Evolutionary conservation across 495 filamentous ascomycete genomes (phyloP).

Genomic region (Daldinia caldariorum): DNA sequence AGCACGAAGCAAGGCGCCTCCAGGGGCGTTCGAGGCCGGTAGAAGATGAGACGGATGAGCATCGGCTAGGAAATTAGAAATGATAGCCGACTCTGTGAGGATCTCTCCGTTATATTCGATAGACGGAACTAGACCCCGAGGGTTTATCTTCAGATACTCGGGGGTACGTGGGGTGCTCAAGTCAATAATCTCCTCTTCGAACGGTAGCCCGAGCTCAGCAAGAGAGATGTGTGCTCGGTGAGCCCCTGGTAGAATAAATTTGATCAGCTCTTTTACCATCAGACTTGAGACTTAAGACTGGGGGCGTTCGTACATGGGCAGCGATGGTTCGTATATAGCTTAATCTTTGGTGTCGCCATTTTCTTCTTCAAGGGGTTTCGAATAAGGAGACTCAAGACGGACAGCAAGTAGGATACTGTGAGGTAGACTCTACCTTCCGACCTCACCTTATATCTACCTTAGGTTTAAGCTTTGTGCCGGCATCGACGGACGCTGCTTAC

Average conservation of each 20-base stretch:
- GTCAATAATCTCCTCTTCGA: conserved; percentile 83
- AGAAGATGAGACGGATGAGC: conserved; percentile 60
- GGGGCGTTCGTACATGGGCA: conserved; percentile 68
- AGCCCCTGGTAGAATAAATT: conserved; percentile 58
- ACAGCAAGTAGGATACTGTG: no score
- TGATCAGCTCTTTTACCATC: conserved; percentile 5
- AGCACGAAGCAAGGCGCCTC: conserved; percentile 66
- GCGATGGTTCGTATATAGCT: conserved; percentile 76
- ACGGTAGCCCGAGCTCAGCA: conserved; percentile 74
- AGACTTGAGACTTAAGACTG: no score
- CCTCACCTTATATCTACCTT: not conserved
- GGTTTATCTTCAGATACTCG: conserved; percentile 90
- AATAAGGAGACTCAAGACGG: not conserved
- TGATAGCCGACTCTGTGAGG: conserved; percentile 76
- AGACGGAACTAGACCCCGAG: conserved; percentile 81
- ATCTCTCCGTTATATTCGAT: conserved; percentile 76
- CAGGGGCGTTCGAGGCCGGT: conserved; percentile 57
- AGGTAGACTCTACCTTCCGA: not conserved
- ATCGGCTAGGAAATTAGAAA: conserved; percentile 77
- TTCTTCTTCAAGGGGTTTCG: conserved; percentile 2
- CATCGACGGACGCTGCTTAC: conserved; percentile 16
- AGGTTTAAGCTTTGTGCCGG: not conserved
- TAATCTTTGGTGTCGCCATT: conserved; percentile 56
- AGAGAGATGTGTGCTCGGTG: conserved; percentile 84
- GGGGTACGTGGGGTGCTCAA: conserved; percentile 74